Evolutionary conservation across 805 yeast species (phyloP), one percentile per base, ranked within the genome.

Genomic region (Lachancea thermotolerans): DNA sequence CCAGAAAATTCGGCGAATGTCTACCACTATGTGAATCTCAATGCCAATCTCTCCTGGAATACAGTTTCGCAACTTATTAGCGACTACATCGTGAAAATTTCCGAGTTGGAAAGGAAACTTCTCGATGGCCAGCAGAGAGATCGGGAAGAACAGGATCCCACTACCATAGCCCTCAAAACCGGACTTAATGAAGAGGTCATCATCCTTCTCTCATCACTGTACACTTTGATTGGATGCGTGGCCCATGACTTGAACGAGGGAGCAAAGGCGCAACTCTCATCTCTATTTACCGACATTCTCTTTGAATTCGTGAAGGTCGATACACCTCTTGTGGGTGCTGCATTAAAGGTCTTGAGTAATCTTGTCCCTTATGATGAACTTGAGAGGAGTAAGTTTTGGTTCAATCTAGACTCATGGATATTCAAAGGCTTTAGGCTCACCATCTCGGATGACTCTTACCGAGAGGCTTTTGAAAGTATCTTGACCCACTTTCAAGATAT

Each of bases 161-260:
- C 56, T 0, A 49, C 56, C 2, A 57, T 64, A 8, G 72, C 71
- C 2, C 61, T 72, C 39, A 74, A 72, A 30, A 72, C 74, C 10
- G 87, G 82, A 42, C 68, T 89, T 29, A 84, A 85, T 31, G 95
- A 87, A 51, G 96, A 89, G 59, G 83, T 90, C 0, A 66, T 86
- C 7, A 73, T 87, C 7, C 79, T 85, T 43, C 69, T 89, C 6
- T 75, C 90, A 0, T 85, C 95, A 0, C 80, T 85, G 53, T 68
- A 88, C 47, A 79, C 85, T 21, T 66, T 93, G 41, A 67, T 89
- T 2, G 70, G 75, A 8, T 73, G 75, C 42, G 77, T 79, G 27
- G 71, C 81, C 1, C 57, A 58, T 37, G 56, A 60, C 32, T 54
- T 61, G 14, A 54, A 62, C 14, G 57, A 53, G 34, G 56, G 53